Base-by-base conservation (phyloP, 768 basidiomycete species). In the Tulasnella sp. region DNA sequence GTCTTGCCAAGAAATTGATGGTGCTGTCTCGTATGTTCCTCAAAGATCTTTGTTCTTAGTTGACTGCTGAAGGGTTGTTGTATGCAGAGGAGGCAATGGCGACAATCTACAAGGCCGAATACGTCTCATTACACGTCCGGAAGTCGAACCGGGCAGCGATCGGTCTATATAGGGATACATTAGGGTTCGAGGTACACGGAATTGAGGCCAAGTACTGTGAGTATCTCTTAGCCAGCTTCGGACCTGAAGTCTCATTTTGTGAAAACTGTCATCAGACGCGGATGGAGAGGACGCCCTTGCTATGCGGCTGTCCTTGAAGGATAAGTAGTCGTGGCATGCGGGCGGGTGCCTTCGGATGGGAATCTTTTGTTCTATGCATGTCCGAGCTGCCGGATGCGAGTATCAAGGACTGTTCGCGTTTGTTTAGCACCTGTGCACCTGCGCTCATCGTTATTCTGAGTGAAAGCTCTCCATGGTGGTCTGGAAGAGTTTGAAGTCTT, bases 141-240 rank as follows among this genome's bases (percentile, higher is more conserved):
- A 92, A 94, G 81, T 94, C 93, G n/a, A 98, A 98, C 78, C 88
- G 90, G 71, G 94, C 95, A 0, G 95, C 96, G 0, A 87, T 98
- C 59, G 87, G 85, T 12, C 82, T 98, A 69, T 98, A 98, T 79
- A 86, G 88, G 64, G 95, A 96, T 77, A 89, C 92, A 1, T 82
- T 98, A 6, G 95, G 95, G 1, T 98, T 98, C 80, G 86, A 89
- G 26, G 90, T 96, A 5, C 88, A 88, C 47, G 87, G 87, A 65
- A 86, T 96, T 44, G 95, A 97, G 79, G 89, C 91, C 79, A 89
- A 87, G 75, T 98, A 98, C 77, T 98, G 95, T 96, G 77, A 80
- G 91, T 87, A 11, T 63, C 40, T 29, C 11, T 32, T 62, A 41
- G 32, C n/a, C 6, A 59, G n/a, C 17, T 59, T n/a, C 11, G 32